Evolutionary conservation across 768 basidiomycete species (phyloP).

Genomic region (Naganishia onofrii): DNA sequence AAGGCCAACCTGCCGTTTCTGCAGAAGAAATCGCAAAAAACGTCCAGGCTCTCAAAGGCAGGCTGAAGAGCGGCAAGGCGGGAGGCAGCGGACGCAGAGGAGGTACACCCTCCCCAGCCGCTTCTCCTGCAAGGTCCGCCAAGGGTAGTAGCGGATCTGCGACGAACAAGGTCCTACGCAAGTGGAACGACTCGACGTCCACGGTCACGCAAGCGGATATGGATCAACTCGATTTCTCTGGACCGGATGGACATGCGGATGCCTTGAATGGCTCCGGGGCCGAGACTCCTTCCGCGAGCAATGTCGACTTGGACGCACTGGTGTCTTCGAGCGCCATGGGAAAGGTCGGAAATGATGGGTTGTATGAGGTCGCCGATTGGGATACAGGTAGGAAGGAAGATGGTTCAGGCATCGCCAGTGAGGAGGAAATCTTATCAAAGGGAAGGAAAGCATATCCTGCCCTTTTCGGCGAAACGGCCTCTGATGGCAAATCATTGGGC

Average conservation of each 20-base stretch:
- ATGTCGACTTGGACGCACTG: slow-evolving; percentile 46
- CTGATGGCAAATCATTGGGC: not conserved
- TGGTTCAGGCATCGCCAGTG: slow-evolving; percentile 40
- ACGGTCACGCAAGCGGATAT: slow-evolving; percentile 78
- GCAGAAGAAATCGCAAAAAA: slow-evolving; percentile 90
- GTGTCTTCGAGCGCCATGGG: slow-evolving; percentile 61
- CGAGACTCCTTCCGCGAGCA: slow-evolving; percentile 55
- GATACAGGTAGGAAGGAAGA: slow-evolving; percentile 61
- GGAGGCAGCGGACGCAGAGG: slow-evolving; percentile 55
- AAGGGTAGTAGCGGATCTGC: slow-evolving; percentile 36
- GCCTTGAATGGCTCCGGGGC: slow-evolving; percentile 57
- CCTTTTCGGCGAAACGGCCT: not conserved
- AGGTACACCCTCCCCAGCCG: slow-evolving; percentile 23
- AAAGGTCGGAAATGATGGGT: slow-evolving; percentile 64
- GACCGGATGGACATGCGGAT: slow-evolving; percentile 49
- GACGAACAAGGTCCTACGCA: slow-evolving; percentile 73
- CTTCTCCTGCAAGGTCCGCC: slow-evolving; percentile 29
- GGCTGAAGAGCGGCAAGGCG: slow-evolving; percentile 67
- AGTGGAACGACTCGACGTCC: slow-evolving; percentile 75
- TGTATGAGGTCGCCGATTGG: slow-evolving; percentile 79
- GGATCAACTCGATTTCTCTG: slow-evolving; percentile 79
- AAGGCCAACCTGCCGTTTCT: slow-evolving; percentile 34
- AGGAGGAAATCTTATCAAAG: slow-evolving; percentile 50
- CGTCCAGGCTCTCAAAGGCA: slow-evolving; percentile 81
- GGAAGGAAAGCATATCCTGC: slow-evolving; percentile 27